Percentiles rank a stretch among this genome's conserved stretches.
phyloP scores from a whole-genome alignment of 768 basidiomycete genomes.

The Leccinum uliginosum region DNA sequence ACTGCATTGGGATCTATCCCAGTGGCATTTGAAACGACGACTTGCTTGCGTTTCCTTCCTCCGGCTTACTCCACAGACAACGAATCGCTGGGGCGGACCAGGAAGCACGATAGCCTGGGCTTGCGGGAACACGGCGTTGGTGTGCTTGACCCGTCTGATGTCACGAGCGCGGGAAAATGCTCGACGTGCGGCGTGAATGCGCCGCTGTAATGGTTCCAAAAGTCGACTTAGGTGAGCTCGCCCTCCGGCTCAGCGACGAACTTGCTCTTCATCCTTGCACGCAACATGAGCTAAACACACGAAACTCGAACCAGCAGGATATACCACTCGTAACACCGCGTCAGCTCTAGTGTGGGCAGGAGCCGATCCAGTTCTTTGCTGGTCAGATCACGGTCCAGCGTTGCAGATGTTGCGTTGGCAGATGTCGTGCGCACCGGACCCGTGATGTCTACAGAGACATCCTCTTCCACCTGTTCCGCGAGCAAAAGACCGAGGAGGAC shows the following conservation, averaged over 20 bases:
- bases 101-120: conserved; percentile 84
- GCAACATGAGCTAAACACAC: conserved; percentile 9
- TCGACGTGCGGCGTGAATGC: conserved; percentile 63
- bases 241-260: conserved; percentile 72
- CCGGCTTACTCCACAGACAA: conserved; percentile 82
- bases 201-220: conserved; percentile 92
- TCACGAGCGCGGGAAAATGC: conserved; percentile 61
- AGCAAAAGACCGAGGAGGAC: conserved; percentile 65
- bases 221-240: conserved; percentile 88
- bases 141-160: conserved; percentile 92
- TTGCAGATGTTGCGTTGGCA: conserved; percentile 41
- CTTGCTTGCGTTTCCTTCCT: conserved; percentile 52
- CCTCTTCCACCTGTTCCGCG: conserved; percentile 69
- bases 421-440: conserved; percentile 56
- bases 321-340: conserved; percentile 81
- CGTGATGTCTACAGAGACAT: conserved; percentile 58
- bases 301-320: conserved; percentile 16
- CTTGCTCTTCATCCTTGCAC: conserved; percentile 79
- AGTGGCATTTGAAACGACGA: conserved; percentile 72
- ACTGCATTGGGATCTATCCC: conserved; percentile 61
- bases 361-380: conserved; percentile 63
- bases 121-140: conserved; percentile 77
- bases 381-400: conserved; percentile 62
- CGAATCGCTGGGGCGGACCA: conserved; percentile 69
- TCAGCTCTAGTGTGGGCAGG: conserved; percentile 62